phyloP scores from a whole-genome alignment of 1,284 basidiomycete species.

The Leccinum laetum region DNA sequence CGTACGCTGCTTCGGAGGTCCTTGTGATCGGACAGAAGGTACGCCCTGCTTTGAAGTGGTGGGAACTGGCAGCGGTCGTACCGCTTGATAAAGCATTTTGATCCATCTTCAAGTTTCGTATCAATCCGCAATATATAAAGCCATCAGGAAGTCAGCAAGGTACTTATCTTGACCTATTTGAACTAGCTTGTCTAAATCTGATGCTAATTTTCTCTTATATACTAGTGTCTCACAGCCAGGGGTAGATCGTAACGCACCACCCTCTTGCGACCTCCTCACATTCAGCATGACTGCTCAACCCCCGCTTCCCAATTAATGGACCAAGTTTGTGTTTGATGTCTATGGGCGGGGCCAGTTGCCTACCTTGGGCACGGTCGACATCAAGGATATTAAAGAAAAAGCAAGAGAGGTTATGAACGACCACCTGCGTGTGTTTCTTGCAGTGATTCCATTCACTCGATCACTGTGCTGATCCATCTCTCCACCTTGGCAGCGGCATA shows the following conservation, averaged over 20 bases:
- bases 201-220: neutral
- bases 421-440: constrained; percentile 36
- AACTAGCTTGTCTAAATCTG: neutral
- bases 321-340: constrained; percentile 30
- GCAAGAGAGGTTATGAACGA: constrained; percentile 50
- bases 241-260: no score
- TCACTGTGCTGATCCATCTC: neutral
- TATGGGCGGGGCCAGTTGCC: constrained; percentile 41
- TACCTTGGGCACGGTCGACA: constrained; percentile 49
- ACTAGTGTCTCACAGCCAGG: neutral
- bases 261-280: neutral
- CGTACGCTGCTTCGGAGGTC: no score
- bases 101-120: neutral
- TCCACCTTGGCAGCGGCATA: constrained; percentile 39
- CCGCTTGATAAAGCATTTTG: neutral
- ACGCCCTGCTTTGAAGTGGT: no score
- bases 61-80: neutral
- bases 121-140: neutral
- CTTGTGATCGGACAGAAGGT: neutral
- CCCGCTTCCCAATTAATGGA: constrained; percentile 27
- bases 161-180: no score
- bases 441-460: neutral
- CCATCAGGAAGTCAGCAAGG: no score
- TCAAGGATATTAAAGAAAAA: constrained; percentile 51
- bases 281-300: constrained; percentile 22